phyloP scores from a whole-genome alignment of 2,329 filamentous ascomycete genomes.

The Madurella fahalii region DNA sequence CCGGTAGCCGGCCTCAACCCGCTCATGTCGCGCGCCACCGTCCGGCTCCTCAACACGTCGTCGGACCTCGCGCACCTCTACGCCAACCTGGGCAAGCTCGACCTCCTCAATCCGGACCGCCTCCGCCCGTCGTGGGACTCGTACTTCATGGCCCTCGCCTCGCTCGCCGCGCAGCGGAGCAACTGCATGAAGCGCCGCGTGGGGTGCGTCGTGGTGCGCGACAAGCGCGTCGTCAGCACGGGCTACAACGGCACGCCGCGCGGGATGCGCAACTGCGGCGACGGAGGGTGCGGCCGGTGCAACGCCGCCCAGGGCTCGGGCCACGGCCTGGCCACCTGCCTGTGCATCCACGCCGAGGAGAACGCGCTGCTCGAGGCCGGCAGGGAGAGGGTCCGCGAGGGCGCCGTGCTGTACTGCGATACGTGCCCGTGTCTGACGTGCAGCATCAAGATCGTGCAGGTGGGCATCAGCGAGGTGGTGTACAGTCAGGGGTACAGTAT shows the following conservation, averaged over 20 bases:
- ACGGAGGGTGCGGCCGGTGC: conserved; percentile 85
- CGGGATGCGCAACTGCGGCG: conserved; percentile 82
- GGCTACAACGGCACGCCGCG: conserved; percentile 98
- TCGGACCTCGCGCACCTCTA: conserved; percentile 67
- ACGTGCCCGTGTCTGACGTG: conserved; percentile 97
- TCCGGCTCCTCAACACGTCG: conserved; percentile 84
- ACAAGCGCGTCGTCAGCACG: conserved; percentile 84
- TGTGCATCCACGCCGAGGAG: conserved; percentile 97
- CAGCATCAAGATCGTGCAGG: conserved; percentile 97
- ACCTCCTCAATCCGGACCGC: conserved; percentile 73
- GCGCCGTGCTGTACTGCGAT: conserved; percentile 84
- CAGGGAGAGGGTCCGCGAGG: conserved; percentile 79
- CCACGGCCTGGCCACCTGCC: conserved; percentile 73
- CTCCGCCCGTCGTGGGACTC: conserved; percentile 90
- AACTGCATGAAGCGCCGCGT: conserved; percentile 99
- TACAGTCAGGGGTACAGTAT: conserved; percentile 94
- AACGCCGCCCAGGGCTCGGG: conserved; percentile 71
- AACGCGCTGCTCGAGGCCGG: conserved; percentile 95
- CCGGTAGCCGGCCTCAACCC: conserved; percentile 62
- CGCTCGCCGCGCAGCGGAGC: conserved; percentile 79
- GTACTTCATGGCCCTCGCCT: conserved; percentile 97
- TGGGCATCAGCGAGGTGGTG: conserved; percentile 92
- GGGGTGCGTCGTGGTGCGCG: conserved; percentile 84
- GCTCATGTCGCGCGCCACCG: conserved; percentile 74
- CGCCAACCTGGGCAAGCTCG: conserved; percentile 65